Evolutionary conservation across 1,139 yeast species (phyloP), one percentile per base, ranked within the genome.

Genomic region (Meyerozyma athensensis): DNA sequence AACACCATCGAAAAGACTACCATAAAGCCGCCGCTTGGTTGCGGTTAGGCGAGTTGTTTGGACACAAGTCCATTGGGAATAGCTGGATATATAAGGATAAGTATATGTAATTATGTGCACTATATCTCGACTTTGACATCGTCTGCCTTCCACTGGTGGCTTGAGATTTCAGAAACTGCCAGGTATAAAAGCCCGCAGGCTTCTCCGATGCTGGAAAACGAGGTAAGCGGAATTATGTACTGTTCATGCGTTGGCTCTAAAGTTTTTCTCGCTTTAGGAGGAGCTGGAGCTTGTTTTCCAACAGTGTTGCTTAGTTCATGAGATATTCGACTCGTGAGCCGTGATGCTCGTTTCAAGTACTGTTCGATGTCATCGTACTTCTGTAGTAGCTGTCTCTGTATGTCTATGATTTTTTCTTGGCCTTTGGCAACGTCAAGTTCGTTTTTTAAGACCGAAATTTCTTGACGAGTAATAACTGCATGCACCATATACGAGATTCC

Each of bases 71-170:
- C 43, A 75, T 81, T 26, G 90, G 90, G 1, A 81, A 83, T 43
- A 77, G 81, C 42, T 85, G 94, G 94, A 82, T 84, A 32, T 79
- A 82, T 63, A 83, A 82, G 56, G 79, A 77, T 34, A 83, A 83
- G 63, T 84, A 84, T 52, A 57, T 72, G 62, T 28, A 26, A 13
- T n/a, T 5, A 20, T 26, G n/a, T 28, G 10, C 7, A 10, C 14
- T 24, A 26, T 14, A 13, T 28, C 12, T 28, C 20, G 12, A 28
- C 20, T 8, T 18, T 16, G 13, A 28, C 32, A 9, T 20, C 32
- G 7, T 28, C 32, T 5, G 18, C 20, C 13, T 18, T 28, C 32
- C 32, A 28, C 10, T 8, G 14, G 13, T 28, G 20, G 14, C 18
- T n/a, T 16, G 14, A n/a, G 20, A 16, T 17, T 18, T 28, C 32